Evolutionary conservation across 1,284 basidiomycete species (phyloP), one percentile per base, ranked within the genome.

Genomic region (Sanghuangporus sanghuang): DNA sequence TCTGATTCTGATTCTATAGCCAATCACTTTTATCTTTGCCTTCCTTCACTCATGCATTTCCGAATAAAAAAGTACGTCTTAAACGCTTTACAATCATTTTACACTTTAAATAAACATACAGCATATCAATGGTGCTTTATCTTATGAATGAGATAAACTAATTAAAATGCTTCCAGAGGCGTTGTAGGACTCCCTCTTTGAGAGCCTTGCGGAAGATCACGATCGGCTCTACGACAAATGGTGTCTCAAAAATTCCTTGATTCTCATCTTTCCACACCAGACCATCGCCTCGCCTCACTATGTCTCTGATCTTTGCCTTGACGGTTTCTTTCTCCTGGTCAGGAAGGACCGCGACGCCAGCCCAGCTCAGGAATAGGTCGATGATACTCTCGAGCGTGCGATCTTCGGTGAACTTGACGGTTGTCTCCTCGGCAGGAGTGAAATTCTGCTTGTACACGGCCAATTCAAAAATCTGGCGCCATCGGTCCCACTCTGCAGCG

Each of bases 291-390:
- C 66, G 72, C 58, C 74, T 68, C 11, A 89, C 67, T 57, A 90
- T 84, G 2, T 68, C 77, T 48, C 75, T 75, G 49, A 90, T 71
- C 53, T 82, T 79, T 14, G 77, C 69, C 32, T 73, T 71, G 23
- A 89, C 78, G 50, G 77, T 76, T 21, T 73, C 71, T 72, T 82
- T 87, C 66, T 85, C 81, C 1, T 81, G 79, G 0, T 79, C 78
- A 0, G 80, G 74, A 21, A 90, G 76, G 9, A 89, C 69, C 0
- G 84, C 77, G 48, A 91, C 83, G 70, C 90, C 92, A 69, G 89
- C 91, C 76, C 90, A 92, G 75, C 84, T 90, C 60, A 75, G 75
- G 0, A 83, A 87, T 56, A 90, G 78, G 61, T 88, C 76, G 21
- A 85, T 72, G 11, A 81, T 82, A 18, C 76, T 77, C 18, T 85